Evolutionary conservation across 257 asterid species (phyloP), one percentile per base, ranked within the genome.

Genomic region (Salvia miltiorrhiza): DNA sequence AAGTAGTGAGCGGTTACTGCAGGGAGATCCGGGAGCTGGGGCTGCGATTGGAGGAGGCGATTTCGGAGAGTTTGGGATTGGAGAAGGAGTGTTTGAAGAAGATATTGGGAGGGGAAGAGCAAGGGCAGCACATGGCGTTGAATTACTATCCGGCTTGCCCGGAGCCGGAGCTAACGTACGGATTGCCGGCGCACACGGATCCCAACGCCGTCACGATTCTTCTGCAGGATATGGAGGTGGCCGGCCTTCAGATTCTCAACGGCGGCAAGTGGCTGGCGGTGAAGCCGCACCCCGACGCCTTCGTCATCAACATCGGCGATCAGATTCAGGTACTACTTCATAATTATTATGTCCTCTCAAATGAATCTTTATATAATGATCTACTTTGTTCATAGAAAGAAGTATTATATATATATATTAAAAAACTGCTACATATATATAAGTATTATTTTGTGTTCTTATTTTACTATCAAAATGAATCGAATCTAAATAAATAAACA

Each of bases 61-160:
- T 83, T 73, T 76, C 88, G 14, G 73, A 70, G 70, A 81, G 88
- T 73, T 35, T 80, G 0, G 86, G 84, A 13, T 60, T 83, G 28
- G 82, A 76, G 3, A 76, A 63, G 35, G 82, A 78, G 17, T 66
- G 60, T 33, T 24, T 80, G 6, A 83, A 70, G 76, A 63, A 78
- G 9, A 78, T 80, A 21, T 13, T 90, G 45, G 97, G 98, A 30
- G 93, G 80, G 23, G 91, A 92, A 12, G 90, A 86, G 23, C 98
- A 88, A 68, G 96, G 88, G 19, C 98, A 92, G 61, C 97, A 92
- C 55, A 90, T 92, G 96, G 88, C 98, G 5, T 24, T 90, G 30
- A 92, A 92, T 61, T 90, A 78, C 30, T 92, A 92, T 55, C 98
- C 98, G 0, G 86, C 91, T 0, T 92, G 98, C 30, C 98, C 98